Evolutionary conservation across 1,284 basidiomycete genomes (phyloP).

Genomic region (Agroathelia rolfsii): DNA sequence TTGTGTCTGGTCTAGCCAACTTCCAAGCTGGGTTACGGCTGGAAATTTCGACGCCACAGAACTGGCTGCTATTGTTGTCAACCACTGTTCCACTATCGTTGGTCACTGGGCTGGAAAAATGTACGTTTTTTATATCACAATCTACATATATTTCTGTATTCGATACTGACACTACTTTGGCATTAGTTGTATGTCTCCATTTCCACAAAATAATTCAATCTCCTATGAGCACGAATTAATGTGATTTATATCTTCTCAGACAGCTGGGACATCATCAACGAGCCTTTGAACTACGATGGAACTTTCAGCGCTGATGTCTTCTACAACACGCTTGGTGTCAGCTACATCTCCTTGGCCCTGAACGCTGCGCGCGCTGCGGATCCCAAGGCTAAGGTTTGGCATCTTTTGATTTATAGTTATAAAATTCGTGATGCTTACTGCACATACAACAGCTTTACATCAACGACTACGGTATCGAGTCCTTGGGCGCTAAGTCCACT

Average conservation of each 20-base stretch:
- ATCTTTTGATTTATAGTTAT: no score
- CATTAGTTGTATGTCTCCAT: no score
- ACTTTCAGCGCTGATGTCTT: conserved; percentile 30
- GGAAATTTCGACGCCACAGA: conserved; percentile 32
- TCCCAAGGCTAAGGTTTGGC: conserved; percentile 14
- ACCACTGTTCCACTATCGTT: conserved; percentile 36
- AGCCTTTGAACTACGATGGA: conserved; percentile 35
- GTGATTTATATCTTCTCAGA: no score
- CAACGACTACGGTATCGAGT: conserved; percentile 8
- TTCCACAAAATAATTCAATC: no score
- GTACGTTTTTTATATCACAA: conserved; percentile 24
- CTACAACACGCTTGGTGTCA: conserved; percentile 17
- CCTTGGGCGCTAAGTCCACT: conserved; percentile 18
- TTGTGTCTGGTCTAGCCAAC: conserved; percentile 48
- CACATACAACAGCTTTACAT: no score
- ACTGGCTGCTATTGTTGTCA: conserved; percentile 33
- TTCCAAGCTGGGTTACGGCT: conserved; percentile 39
- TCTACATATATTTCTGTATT: no score
- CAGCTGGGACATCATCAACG: no score
- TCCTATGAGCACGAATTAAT: no score
- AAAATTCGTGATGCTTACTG: no score
- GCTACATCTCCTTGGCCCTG: conserved; percentile 15
- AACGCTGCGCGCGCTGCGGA: conserved; percentile 15
- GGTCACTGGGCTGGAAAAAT: conserved; percentile 40
- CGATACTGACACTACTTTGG: no score